Evolutionary conservation across 306 rosid genomes (phyloP), one percentile per base, ranked within the genome.

Genomic region (Trichosanthes truncata): DNA sequence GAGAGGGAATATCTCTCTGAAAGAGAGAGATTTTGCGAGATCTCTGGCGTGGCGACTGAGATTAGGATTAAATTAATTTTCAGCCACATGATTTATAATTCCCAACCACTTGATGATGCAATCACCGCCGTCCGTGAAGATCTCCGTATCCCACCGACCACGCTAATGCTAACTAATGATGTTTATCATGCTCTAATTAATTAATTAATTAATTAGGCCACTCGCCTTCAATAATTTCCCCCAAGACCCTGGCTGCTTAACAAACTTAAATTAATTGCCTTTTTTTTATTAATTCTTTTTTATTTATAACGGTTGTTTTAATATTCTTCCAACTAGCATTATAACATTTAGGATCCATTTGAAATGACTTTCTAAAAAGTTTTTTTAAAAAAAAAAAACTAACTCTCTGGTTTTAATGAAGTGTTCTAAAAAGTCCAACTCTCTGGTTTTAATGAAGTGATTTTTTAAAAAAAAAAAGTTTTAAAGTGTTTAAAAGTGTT

Each of bases 141-240:
- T 91, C 72, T 81, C 80, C 89, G 80, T 83, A 85, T 90, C 93
- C 63, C 81, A 68, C 96, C 85, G 89, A 53, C 96, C 87, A 78
- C 56, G 46, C 33, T 25, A n/a, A 1, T 7, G 10, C 65, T 26
- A 20, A 20, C 20, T 56, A 49, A 76, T 76, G 77, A 43, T 40
- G 33, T 21, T 68, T 21, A 68, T 41, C 41, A 41, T 68, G 75
- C 35, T 41, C 15, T 68, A 68, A 40, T 68, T 68, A 41, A 20
- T 72, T 35, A 35, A 36, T 18, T 72, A 71, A 6, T 68, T 68
- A 69, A 71, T 25, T 71, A 43, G 2, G 12, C 23, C 10, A 71
- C 2, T 72, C 40, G 41, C 25, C 56, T 46, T 73, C 40, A 71
- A 45, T 71, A 23, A 71, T 71, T 69, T 43, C 13, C 52, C 36